Base-by-base conservation (phyloP, 225 moss, liverwort and hornwort species). In the Marchantia paleacea region DNA sequence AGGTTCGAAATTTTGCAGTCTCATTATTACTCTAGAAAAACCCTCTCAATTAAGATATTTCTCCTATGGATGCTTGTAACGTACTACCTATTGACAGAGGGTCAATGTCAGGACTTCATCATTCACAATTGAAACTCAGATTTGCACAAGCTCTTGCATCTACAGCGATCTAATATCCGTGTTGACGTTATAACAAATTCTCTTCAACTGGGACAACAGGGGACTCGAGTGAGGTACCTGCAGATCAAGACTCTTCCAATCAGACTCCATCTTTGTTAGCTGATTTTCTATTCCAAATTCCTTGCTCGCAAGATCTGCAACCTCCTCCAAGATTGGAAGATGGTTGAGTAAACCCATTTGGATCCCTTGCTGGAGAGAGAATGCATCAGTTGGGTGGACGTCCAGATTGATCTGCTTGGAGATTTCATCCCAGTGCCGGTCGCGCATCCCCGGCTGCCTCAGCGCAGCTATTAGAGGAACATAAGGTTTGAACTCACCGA, bases 391-490 rank as follows among this genome's bases (percentile, higher is more conserved):
- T 73, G 94, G 91, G 30, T 77, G 76, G 67, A 96, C 5, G 26
- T 72, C 85, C 81, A 92, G 26, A 18, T 86, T 87, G 14, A 94
- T 85, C 0, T 57, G 66, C 30, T 39, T 78, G 7, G 88, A 91
- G 67, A 96, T 86, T 0, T 81, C 83, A 67, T 96, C 85, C 96
- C 96, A 96, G 77, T 96, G 96, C 55, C 91, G 86, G n/a, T 92
- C 90, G 52, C 77, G 86, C 94, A 96, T 94, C 13, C 96, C 94
- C 69, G 88, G 77, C 81, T 91, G 89, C 22, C 89, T 90, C 31
- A 96, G 65, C 53, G 90, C 94, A 51, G 84, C 87, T 83, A 96
- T 92, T 50, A 94, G 83, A 13, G 96, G 96, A 52, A 96, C 82
- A 73, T 83, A 90, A 0, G 91, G 89, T 60, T 91, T 92, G 79